These are phyloP conservation scores for Arthrobotrys sphaeroides DNA, from an alignment of 2,329 filamentous ascomycete species.

Conservation along the genomic window DNA sequence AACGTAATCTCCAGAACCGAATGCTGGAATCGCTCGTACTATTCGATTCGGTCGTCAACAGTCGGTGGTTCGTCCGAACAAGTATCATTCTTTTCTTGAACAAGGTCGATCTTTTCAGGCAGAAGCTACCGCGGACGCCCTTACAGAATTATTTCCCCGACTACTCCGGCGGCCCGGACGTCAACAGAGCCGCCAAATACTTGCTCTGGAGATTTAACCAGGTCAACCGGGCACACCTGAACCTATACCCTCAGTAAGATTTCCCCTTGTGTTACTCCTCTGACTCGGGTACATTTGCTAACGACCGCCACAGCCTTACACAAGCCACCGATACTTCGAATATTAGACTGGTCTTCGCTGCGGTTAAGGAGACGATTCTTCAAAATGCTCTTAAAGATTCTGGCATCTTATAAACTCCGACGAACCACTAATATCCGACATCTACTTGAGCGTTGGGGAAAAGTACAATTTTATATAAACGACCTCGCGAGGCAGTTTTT, in stretches of 20 bases:
- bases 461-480: neutral
- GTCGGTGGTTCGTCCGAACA: conserved; percentile 97
- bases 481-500: neutral
- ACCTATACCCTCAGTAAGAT: conserved; percentile 97
- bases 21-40: conserved; percentile 99
- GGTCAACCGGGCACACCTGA: conserved; percentile 94
- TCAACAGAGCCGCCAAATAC: conserved; percentile 98
- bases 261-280: conserved; percentile 64
- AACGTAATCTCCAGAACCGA: conserved; percentile 74
- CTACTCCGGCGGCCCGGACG: conserved; percentile 96
- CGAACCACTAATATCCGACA: conserved; percentile 2
- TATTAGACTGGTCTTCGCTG: conserved; percentile 95
- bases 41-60: conserved; percentile 98
- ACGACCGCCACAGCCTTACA: conserved; percentile 74
- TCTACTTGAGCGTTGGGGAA: conserved; percentile 1
- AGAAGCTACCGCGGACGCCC: conserved; percentile 88
- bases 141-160: conserved; percentile 96
- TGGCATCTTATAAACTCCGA: conserved; percentile 74
- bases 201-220: conserved; percentile 98
- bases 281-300: conserved; percentile 54
- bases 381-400: conserved; percentile 99
- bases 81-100: conserved; percentile 99
- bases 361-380: conserved; percentile 97
- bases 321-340: conserved; percentile 99
- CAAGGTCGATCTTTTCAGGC: conserved; percentile 98